Base-by-base conservation (phyloP, 352 stramenopile genomes). In the Globisporangium megalacanthum region DNA sequence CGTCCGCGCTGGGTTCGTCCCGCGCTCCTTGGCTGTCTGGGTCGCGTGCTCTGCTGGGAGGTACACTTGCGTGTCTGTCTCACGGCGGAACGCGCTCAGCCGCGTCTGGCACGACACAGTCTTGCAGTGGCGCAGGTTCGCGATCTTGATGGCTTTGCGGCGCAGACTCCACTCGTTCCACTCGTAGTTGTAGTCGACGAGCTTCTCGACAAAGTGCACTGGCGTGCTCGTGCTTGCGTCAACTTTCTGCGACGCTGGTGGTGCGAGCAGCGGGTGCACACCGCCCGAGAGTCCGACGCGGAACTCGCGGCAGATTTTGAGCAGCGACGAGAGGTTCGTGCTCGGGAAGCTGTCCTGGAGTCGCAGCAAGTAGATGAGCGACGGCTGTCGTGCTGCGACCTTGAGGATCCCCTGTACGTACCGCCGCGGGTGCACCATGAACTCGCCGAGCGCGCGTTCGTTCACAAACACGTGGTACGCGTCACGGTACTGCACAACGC, bases 81-180 rank as follows among this genome's bases (percentile, higher is more conserved):
- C 87, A 15, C 77, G 75, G 49, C 87, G 73, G 73, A 97, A 98
- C 68, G 92, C 80, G 55, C 87, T 97, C 31, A 91, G 64, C 15
- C 79, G 71, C 17, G 94, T 98, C 69, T 98, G 94, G 52, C 81
- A 81, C 13, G 80, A 88, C 37, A 83, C 84, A 1, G 92, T 98
- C 14, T 77, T 81, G 65, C 85, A 97, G 45, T 97, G 91, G 36
- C 82, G 77, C 49, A 98, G 62, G 61, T 98, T 98, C 19, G 90
- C 89, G 50, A 97, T 79, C 66, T 96, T 86, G 44, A 98, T 71
- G 22, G 89, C 90, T 37, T 88, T 83, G 42, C 88, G 81, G 14
- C 93, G 78, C 47, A 98, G 71, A 52, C 78, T 89, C 94, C 94
- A 98, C 66, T 98, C 92, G 73, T 98, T 98, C 90, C 92, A 98